These are phyloP conservation scores for Puccinia hordei DNA, from an alignment of 1,284 basidiomycete species.

Conservation along the genomic window DNA sequence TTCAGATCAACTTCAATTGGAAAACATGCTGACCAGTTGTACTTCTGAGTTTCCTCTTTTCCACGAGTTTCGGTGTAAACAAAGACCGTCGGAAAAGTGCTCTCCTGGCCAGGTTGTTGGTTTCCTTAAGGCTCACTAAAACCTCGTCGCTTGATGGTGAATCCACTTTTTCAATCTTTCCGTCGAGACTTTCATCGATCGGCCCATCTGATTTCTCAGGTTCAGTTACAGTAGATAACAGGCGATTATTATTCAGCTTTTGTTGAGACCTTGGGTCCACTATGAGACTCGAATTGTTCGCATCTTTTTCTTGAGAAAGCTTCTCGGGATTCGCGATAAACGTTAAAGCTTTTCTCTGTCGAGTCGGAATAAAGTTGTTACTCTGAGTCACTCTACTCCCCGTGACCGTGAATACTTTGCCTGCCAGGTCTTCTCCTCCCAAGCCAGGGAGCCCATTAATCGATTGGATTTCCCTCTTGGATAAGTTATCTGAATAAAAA, in stretches of 20 bases:
- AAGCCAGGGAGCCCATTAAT: neutral
- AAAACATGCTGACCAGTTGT: neutral
- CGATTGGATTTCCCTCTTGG: neutral
- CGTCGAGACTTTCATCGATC: neutral
- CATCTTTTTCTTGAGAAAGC: neutral
- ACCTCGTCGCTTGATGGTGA: neutral
- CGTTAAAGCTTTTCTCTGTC: neutral
- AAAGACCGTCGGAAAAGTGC: constrained; percentile 10
- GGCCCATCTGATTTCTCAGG: neutral
- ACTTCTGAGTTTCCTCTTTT: neutral
- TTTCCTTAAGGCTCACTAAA: neutral
- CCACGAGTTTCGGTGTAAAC: neutral
- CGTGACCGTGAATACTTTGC: constrained; percentile 33
- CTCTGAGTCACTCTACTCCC: constrained; percentile 15
- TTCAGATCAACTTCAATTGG: neutral
- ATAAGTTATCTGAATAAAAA: neutral
- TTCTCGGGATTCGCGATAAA: constrained; percentile 9
- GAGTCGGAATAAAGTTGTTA: constrained; percentile 2
- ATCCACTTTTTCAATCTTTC: neutral
- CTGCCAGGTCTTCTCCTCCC: constrained; percentile 3
- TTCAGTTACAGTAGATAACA: neutral
- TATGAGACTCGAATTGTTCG: neutral
- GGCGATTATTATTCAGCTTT: neutral
- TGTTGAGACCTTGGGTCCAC: neutral
- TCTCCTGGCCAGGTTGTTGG: neutral